Base-by-base conservation (phyloP, 2,329 filamentous ascomycete genomes). In the Mycosphaerella arachidis region DNA sequence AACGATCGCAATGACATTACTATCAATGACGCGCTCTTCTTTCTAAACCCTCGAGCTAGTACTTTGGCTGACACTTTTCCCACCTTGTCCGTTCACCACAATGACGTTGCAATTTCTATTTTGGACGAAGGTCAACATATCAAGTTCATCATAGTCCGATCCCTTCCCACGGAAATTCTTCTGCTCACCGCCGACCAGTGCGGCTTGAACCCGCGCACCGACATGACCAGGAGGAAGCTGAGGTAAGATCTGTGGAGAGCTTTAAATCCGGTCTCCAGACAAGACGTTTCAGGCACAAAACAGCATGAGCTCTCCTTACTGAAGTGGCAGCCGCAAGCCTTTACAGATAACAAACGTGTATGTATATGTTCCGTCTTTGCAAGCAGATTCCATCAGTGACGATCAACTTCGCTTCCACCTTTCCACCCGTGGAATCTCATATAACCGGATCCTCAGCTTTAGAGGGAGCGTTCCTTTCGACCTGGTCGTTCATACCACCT, bases 1-100 rank as follows among this genome's bases (percentile, higher is more conserved):
- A 60, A 63, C 58, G 61, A 63, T 60, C 48, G 55, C 60, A 60
- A 63, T 57, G 56, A 57, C 40, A 18, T n/a, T 18, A 43, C n/a
- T 18, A 4, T 40, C 40, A 4, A 43, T 43, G 12, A 18, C 7
- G 2, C n/a, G 4, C 16, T 18, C 40, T n/a, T 16, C 8, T 10
- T 16, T 10, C 35, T 16, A 10, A 10, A 4, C 4, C 7, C 35
- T 37, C 35, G 4, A 37, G 35, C 35, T 8, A 37, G 35, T 37
- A 24, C 35, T 37, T 37, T 7, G 40, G 3, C 13, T 43, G 13
- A n/a, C 40, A 43, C 16, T 7, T 40, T 16, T 43, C 18, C 13
- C 18, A 16, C 13, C n/a, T 16, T 7, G 13, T 43, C 18, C n/a
- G 13, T 5, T n/a, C 18, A 43, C 13, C 7, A n/a, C 4, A 13